A percentile compares a stretch with the other conserved stretches of the same genome.
Conservation (phyloP, 768 basidiomycete genomes). For the Cystobasidium onofrii region DNA sequence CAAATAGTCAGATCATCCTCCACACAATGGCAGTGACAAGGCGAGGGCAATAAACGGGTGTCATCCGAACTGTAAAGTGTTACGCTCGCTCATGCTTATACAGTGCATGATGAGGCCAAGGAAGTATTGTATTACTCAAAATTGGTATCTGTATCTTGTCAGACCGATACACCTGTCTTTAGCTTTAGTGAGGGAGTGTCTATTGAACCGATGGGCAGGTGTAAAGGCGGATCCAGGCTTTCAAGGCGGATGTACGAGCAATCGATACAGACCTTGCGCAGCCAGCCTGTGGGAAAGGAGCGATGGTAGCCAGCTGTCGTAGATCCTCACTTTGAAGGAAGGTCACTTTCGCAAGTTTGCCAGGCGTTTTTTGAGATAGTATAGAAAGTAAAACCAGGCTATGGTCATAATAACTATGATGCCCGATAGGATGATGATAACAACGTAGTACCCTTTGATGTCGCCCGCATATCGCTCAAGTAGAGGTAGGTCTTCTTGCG, state of each 20-base stretch:
- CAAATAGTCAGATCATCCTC: not conserved
- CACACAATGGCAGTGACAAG: not conserved
- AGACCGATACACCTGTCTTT: no score
- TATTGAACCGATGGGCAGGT: no score
- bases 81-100: no score
- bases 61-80: no score
- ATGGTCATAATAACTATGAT: slow-evolving; percentile 15
- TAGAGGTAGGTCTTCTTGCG: not conserved
- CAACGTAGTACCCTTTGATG: slow-evolving; percentile 18
- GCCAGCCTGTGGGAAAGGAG: not conserved
- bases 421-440: slow-evolving; percentile 2
- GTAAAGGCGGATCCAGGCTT: no score
- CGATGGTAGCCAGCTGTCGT: not conserved
- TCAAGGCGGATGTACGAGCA: no score
- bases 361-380: not conserved
- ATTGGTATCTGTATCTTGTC: no score
- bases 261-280: no score
- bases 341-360: not conserved
- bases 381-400: slow-evolving; percentile 26
- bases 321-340: not conserved
- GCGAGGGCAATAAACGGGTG: not conserved
- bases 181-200: no score
- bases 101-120: no score
- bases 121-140: no score
- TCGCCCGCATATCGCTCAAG: slow-evolving; percentile 15